Evolutionary conservation across 176 grass and related monocot species (phyloP), one percentile per base, ranked within the genome.

Genomic region (Phragmites australis): DNA sequence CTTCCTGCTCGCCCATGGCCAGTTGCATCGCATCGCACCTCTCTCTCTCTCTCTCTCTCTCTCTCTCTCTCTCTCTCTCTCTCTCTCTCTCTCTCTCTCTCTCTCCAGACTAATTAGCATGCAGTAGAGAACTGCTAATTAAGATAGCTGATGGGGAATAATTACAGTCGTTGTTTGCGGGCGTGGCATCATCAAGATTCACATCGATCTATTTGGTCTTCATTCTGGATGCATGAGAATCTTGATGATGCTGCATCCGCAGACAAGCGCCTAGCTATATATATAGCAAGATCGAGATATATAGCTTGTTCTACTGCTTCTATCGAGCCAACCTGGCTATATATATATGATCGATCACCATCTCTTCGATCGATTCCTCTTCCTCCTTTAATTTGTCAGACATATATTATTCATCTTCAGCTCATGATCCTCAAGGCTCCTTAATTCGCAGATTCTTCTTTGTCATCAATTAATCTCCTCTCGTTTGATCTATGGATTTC

Each of bases 241-340:
- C 91, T 90, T 93, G 88, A 93, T 93, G 91, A 93, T 93, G 91
- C 88, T 93, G 91, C 88, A 88, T 93, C 85, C 42, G 85, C 88
- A 82, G 77, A 88, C 78, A 93, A 83, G 79, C 83, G 76, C 82
- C 91, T 89, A n/a, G n/a, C n/a, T n/a, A n/a, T n/a, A n/a, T n/a
- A n/a, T n/a, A n/a, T n/a, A n/a, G n/a, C n/a, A n/a, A n/a, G n/a
- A 53, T 2, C 8, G 30, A 30, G 44, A 11, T 17, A 9, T 18
- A 4, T 6, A 9, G 15, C 54, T 19, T 5, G 17, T 2, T 52
- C 9, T 51, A 7, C 19, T 66, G 2, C 34, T 65, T 0, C 9
- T 31, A n/a, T n/a, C n/a, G n/a, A n/a, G n/a, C n/a, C n/a, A n/a
- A n/a, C n/a, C n/a, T n/a, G n/a, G n/a, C n/a, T n/a, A n/a, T n/a